A percentile compares a stretch with the other conserved stretches of the same genome.
Conservation (phyloP, 192 early-diverging fungal species). For the Diversispora eburnea region DNA sequence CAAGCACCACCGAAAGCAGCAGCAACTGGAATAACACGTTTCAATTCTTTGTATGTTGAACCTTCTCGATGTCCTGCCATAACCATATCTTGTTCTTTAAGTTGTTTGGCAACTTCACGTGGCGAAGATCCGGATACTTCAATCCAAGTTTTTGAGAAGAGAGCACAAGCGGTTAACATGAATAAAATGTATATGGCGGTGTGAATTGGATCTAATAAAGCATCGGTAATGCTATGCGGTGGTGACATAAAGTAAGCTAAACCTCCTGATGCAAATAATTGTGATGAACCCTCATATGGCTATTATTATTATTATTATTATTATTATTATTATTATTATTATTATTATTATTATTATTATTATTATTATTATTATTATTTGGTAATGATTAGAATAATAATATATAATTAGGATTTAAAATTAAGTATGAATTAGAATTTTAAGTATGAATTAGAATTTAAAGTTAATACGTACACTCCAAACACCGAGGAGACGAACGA, state of each 20-base stretch:
- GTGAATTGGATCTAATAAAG: conserved; percentile 90
- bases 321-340: no score
- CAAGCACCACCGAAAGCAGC: conserved; percentile 96
- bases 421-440: no score
- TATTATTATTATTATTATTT: conserved; percentile 39
- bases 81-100: conserved; percentile 96
- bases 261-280: conserved; percentile 89
- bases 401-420: no score
- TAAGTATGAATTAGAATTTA: no score
- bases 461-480: conserved; percentile 62
- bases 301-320: conserved; percentile 33
- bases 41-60: conserved; percentile 99
- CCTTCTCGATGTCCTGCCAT: conserved; percentile 91
- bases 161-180: conserved; percentile 92
- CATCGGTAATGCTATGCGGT: conserved; percentile 78
- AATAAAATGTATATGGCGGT: conserved; percentile 91
- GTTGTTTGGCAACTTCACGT: conserved; percentile 94
- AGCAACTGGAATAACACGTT: conserved; percentile 96
- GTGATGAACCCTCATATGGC: conserved; percentile 91
- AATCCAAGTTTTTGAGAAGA: conserved; percentile 98
- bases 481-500: conserved; percentile 90
- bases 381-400: no score
- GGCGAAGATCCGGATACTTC: conserved; percentile 98
- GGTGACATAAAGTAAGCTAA: conserved; percentile 99
- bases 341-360: no score